Conservation (phyloP, 495 filamentous ascomycete species). For the Xylaria castorea region DNA sequence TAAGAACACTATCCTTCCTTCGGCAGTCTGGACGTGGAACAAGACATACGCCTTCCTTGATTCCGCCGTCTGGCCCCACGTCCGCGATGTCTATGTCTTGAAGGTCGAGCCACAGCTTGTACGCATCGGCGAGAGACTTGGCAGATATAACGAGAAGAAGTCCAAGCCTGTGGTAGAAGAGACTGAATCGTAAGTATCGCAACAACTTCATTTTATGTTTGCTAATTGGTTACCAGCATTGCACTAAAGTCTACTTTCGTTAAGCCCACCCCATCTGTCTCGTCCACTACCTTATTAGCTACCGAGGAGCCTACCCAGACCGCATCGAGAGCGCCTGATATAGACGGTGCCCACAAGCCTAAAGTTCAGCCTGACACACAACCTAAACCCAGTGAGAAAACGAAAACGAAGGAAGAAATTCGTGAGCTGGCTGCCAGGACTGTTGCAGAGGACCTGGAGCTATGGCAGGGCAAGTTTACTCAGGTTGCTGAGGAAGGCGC, state of each 20-base stretch:
- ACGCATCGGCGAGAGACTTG: slow-evolving; percentile 88
- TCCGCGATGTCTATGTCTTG: slow-evolving; percentile 80
- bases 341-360: slow-evolving; percentile 16
- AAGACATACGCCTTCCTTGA: slow-evolving; percentile 71
- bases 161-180: slow-evolving; percentile 30
- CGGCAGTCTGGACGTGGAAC: slow-evolving; percentile 71
- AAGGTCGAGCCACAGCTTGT: slow-evolving; percentile 95
- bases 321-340: slow-evolving; percentile 1
- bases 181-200: slow-evolving; percentile 32
- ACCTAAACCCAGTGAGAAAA: slow-evolving; percentile 34
- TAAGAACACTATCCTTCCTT: slow-evolving; percentile 73
- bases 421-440: slow-evolving; percentile 64
- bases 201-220: not conserved
- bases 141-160: slow-evolving; percentile 64
- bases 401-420: slow-evolving; percentile 45
- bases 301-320: slow-evolving; percentile 19
- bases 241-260: slow-evolving; percentile 40
- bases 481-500: slow-evolving; percentile 81
- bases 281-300: slow-evolving; percentile 29
- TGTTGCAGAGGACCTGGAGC: slow-evolving; percentile 76
- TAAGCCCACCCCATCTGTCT: slow-evolving; percentile 45
- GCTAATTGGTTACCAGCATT: slow-evolving; percentile 26
- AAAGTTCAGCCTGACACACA: slow-evolving; percentile 23
- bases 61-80: slow-evolving; percentile 76
- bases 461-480: slow-evolving; percentile 86